Base-by-base conservation (phyloP, 805 yeast species). In the Sugiyamaella chiloensis region DNA sequence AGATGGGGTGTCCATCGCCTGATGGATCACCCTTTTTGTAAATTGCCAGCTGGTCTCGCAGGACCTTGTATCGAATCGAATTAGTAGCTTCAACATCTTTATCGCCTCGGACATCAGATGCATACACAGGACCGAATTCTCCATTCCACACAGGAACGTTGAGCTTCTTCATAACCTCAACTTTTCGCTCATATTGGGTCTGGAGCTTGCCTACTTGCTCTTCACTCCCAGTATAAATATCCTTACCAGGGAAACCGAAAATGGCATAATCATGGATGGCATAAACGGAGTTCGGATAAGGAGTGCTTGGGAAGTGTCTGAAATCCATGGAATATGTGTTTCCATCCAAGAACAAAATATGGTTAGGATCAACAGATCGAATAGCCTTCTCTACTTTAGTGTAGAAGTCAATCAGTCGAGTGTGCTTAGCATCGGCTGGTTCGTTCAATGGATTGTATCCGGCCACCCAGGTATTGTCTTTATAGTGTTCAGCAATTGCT, bases 391-490 rank as follows among this genome's bases (percentile, higher is more conserved):
- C 76, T 20, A 70, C 57, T 48, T 69, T 58, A 5, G 48, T 53
- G 54, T 75, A 75, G 53, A 67, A 74, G 8, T 57, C 52, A 19
- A 68, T 63, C 57, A 75, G 64, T 51, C 71, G 69, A 27, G 60
- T 42, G 52, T 73, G 77, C 44, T 72, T 68, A 2, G 71, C 53
- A 32, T 68, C 72, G 2, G 78, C 75, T 5, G 80, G 80, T 58
- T 75, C 80, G 58, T 75, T 75, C 60, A 75, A 63, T n/a, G 78
- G 58, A 75, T 75, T 75, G 61, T 74, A 75, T 14, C 80, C 80
- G 5, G 80, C 80, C 47, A 75, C 69, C 74, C 73, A 74, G n/a
- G 62, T 57, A 56, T 75, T 74, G 48, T 68, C 72, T 52, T 64
- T 67, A 57, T 75, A 75, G 58, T 73, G 69, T 39, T 60, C 60